phyloP scores from a whole-genome alignment of 805 yeast genomes.

The Candida succiphila region DNA sequence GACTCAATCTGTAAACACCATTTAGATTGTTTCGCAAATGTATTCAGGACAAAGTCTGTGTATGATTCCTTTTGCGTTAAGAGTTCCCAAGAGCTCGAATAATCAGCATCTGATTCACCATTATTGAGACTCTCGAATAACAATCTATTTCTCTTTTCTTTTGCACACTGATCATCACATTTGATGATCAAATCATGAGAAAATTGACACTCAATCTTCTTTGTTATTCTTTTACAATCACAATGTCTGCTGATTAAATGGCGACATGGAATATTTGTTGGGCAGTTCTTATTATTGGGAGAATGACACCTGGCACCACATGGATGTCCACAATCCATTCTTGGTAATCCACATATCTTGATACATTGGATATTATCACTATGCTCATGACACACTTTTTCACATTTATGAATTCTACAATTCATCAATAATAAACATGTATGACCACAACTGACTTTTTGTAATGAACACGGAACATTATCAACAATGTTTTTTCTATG shows the following conservation, averaged over 20 bases:
- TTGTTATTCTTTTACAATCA: slow-evolving; percentile 49
- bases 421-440: slow-evolving; percentile 43
- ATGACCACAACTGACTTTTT: slow-evolving; percentile 57
- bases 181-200: slow-evolving; percentile 23
- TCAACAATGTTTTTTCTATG: slow-evolving; percentile 28
- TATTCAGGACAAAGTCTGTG: slow-evolving; percentile 33
- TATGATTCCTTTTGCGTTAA: slow-evolving; percentile 22
- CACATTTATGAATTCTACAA: slow-evolving; percentile 44
- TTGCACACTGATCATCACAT: slow-evolving; percentile 67
- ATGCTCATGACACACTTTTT: slow-evolving; percentile 38
- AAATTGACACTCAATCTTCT: slow-evolving; percentile 40
- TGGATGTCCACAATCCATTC: slow-evolving; percentile 62
- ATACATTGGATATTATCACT: slow-evolving; percentile 44
- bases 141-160: slow-evolving; percentile 46
- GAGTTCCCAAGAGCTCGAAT: slow-evolving; percentile 8
- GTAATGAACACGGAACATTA: slow-evolving; percentile 63
- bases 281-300: slow-evolving; percentile 33
- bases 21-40: slow-evolving; percentile 42
- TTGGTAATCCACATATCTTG: slow-evolving; percentile 41
- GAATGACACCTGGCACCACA: slow-evolving; percentile 62
- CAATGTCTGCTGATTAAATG: slow-evolving; percentile 45
- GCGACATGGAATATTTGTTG: slow-evolving; percentile 41
- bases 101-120: slow-evolving; percentile 3
- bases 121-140: slow-evolving; percentile 52
- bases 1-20: slow-evolving; percentile 67